phyloP scores from a whole-genome alignment of 257 asterid genomes.

The Petunia secreta region DNA sequence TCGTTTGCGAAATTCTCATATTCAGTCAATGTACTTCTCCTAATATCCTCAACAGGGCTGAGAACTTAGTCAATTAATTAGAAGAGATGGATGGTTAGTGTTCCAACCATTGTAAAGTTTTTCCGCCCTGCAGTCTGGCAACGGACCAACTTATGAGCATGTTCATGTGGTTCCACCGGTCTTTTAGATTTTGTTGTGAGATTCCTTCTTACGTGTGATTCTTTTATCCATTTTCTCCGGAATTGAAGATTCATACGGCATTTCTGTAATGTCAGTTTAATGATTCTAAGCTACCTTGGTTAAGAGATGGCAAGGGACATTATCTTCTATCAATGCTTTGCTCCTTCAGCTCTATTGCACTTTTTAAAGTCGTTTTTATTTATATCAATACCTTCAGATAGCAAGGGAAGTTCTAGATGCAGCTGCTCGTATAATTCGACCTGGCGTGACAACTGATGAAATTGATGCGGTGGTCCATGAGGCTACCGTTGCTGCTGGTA shows the following conservation, averaged over 20 bases:
- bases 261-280: neutral
- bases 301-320: neutral
- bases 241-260: neutral
- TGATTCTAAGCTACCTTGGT: slow-evolving; percentile 16
- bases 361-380: slow-evolving; percentile 17
- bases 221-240: neutral
- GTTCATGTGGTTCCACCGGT: slow-evolving; percentile 10
- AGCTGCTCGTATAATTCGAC: slow-evolving; percentile 88
- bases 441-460: slow-evolving; percentile 98
- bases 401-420: slow-evolving; percentile 96
- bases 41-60: neutral
- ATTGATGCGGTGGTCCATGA: slow-evolving; percentile 97
- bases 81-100: neutral
- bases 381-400: slow-evolving; percentile 51
- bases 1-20: neutral
- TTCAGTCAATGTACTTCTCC: neutral
- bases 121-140: neutral
- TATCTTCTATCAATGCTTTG: neutral
- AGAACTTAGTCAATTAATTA: neutral
- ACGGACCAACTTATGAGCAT: neutral
- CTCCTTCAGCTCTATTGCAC: neutral
- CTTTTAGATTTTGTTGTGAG: neutral
- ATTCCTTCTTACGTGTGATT: neutral
- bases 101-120: neutral
- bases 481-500: slow-evolving; percentile 91